A percentile compares a stretch with the other conserved stretches of the same genome.
Evolutionary conservation across 2,329 filamentous ascomycete species (phyloP).

Genomic region (Exophiala sp.): DNA sequence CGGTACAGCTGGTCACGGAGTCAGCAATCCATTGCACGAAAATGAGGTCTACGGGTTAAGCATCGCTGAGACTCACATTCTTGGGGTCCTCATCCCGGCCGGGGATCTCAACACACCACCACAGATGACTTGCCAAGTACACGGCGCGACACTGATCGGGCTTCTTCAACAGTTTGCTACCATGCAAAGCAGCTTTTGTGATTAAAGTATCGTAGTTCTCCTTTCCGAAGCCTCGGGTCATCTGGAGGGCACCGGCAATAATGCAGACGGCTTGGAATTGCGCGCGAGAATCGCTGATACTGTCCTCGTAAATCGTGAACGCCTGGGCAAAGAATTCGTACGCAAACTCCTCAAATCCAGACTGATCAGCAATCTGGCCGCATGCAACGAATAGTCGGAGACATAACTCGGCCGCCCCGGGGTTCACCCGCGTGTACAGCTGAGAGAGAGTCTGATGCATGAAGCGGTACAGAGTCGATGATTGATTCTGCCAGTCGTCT

Average conservation of each 20-base stretch:
- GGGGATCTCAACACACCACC: slow-evolving; percentile 88
- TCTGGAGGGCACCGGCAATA: slow-evolving; percentile 81
- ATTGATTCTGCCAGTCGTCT: slow-evolving; percentile 66
- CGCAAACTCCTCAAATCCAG: slow-evolving; percentile 86
- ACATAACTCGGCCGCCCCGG: slow-evolving; percentile 77
- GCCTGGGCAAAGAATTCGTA: slow-evolving; percentile 99
- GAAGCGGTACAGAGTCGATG: slow-evolving; percentile 86
- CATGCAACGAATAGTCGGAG: slow-evolving; percentile 85
- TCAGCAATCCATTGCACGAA: slow-evolving; percentile 29
- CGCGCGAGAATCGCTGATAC: slow-evolving; percentile 87
- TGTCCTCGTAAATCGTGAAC: slow-evolving; percentile 96
- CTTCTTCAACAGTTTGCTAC: slow-evolving; percentile 94
- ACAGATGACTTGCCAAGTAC: slow-evolving; percentile 91
- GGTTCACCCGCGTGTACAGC: slow-evolving; percentile 77
- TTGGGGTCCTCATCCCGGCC: slow-evolving; percentile 76
- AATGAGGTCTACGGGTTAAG: no score
- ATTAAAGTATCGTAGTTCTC: slow-evolving; percentile 99
- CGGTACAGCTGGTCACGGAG: slow-evolving; percentile 67
- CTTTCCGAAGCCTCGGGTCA: slow-evolving; percentile 82
- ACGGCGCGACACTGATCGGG: slow-evolving; percentile 96
- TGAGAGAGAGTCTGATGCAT: slow-evolving; percentile 82
- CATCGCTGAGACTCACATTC: slow-evolving; percentile 64
- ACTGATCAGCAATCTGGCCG: slow-evolving; percentile 87
- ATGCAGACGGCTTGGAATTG: slow-evolving; percentile 98
- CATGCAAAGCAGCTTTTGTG: slow-evolving; percentile 93